Conservation (phyloP, 1,284 basidiomycete species). For the Marasmius oreades region DNA sequence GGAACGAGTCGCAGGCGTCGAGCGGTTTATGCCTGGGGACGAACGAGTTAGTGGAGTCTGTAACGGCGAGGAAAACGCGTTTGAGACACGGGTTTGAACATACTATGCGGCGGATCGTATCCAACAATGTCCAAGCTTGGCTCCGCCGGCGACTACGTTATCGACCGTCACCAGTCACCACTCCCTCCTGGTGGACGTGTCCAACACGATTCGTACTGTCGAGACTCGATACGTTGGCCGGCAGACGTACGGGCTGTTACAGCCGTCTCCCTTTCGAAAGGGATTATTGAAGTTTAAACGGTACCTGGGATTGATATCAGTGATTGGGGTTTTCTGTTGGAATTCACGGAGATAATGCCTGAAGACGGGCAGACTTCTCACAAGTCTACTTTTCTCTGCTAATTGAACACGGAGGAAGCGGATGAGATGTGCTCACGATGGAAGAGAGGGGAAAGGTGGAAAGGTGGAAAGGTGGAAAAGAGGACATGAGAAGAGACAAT, state of each 20-base stretch:
- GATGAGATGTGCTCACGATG: too few relatives aligned
- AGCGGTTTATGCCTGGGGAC: constrained; percentile 30
- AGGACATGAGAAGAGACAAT: too few relatives aligned
- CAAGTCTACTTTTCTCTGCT: constrained; percentile 9
- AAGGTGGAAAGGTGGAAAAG: too few relatives aligned
- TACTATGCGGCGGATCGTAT: constrained; percentile 45
- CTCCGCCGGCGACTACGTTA: constrained; percentile 34
- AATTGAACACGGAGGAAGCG: constrained; percentile 7
- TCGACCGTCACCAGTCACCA: too few relatives aligned
- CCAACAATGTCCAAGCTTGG: constrained; percentile 44
- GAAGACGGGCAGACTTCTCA: constrained; percentile 11
- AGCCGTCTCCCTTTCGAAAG: constrained; percentile 19
- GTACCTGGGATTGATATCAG: neutral
- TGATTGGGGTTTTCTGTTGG: too few relatives aligned
- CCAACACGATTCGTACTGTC: constrained; percentile 34
- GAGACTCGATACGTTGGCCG: constrained; percentile 18
- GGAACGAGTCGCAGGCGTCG: constrained; percentile 32
- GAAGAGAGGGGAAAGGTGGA: too few relatives aligned
- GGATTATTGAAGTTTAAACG: neutral
- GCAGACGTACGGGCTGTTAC: constrained; percentile 33
- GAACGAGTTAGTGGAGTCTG: neutral
- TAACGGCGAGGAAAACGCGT: neutral
- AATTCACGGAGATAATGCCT: neutral
- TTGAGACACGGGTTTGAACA: neutral
- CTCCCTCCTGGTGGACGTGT: constrained; percentile 41